phyloP scores from a whole-genome alignment of 768 basidiomycete species.

The Mycena latifolia region DNA sequence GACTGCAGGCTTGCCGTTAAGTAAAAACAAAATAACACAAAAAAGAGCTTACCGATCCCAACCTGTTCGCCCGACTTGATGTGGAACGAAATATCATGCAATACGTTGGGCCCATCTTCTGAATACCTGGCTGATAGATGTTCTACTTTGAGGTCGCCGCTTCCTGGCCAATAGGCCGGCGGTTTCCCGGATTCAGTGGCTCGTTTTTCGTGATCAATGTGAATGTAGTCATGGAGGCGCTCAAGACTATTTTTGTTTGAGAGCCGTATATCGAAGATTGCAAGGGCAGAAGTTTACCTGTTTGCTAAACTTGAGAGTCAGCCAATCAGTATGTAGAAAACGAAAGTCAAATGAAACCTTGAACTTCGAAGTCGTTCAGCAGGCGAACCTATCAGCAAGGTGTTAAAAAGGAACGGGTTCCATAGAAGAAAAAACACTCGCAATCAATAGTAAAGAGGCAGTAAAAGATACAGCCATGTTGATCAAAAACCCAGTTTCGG shows the following conservation, averaged over 20 bases:
- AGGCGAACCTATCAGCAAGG: no score
- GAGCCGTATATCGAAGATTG: no score
- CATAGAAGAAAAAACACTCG: no score
- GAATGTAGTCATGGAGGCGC: slow-evolving; percentile 75
- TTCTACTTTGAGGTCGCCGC: slow-evolving; percentile 65
- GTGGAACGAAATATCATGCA: slow-evolving; percentile 65
- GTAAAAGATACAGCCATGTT: no score
- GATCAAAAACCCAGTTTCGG: slow-evolving; percentile 66
- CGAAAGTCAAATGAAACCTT: no score
- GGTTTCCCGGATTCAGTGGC: slow-evolving; percentile 56
- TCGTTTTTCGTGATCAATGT: slow-evolving; percentile 67
- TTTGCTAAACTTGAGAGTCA: no score
- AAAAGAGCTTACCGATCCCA: slow-evolving; percentile 60
- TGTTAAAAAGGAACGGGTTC: no score
- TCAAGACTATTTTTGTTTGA: slow-evolving; percentile 68
- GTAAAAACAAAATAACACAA: neutral
- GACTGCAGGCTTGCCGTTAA: slow-evolving; percentile 49
- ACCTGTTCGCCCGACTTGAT: slow-evolving; percentile 68
- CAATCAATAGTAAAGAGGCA: no score
- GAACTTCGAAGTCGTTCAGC: no score
- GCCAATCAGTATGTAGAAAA: no score
- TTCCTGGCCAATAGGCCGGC: slow-evolving; percentile 76
- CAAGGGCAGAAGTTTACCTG: no score
- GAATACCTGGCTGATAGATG: slow-evolving; percentile 69
- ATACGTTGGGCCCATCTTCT: slow-evolving; percentile 61